Base-by-base conservation (phyloP, 176 grass and related monocot genomes). In the Musa schizocarpa region DNA sequence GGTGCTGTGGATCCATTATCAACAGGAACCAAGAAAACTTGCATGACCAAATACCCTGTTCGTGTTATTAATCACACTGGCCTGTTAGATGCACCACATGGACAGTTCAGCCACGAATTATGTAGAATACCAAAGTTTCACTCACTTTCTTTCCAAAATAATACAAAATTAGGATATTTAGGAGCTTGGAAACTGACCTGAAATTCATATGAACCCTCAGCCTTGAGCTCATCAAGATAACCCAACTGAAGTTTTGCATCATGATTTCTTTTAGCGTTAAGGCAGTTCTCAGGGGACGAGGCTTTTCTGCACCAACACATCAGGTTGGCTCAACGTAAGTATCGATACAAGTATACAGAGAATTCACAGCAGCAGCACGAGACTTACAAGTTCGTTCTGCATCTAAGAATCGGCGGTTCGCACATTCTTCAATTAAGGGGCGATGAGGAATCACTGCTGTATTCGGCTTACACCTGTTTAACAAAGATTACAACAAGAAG, bases 351-450 rank as follows among this genome's bases (percentile, higher is more conserved):
- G 13, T 11, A 21, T 10, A 19, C 11, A 2, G 8, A 56, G 22
- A 55, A 17, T 17, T 19, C 25, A 27, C 22, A 27, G 72, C 72
- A 58, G 19, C 9, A 29, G n/a, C 12, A 57, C 11, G 53, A 16
- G 52, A 49, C 50, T 29, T 56, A 74, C 72, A 74, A 16, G 23
- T 74, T 74, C 21, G 53, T 74, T 29, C 17, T 74, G 72, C 72
- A 74, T 74, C 53, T 58, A 3, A 74, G 53, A 74, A 27, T 16
- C 27, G 24, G 53, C 23, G 53, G 53, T 11, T 74, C 72, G 13
- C 20, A 74, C 72, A 74, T 74, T 74, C 53, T 74, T 11, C 53
- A 29, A 29, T 50, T 71, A 50, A 20, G 11, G 2, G 8, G 2
- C 23, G 4, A 16, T 65, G 63, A 65, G 11, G 12, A 63, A 65